phyloP scores from a whole-genome alignment of 1,284 basidiomycete species.

The Ustilago lituana region DNA sequence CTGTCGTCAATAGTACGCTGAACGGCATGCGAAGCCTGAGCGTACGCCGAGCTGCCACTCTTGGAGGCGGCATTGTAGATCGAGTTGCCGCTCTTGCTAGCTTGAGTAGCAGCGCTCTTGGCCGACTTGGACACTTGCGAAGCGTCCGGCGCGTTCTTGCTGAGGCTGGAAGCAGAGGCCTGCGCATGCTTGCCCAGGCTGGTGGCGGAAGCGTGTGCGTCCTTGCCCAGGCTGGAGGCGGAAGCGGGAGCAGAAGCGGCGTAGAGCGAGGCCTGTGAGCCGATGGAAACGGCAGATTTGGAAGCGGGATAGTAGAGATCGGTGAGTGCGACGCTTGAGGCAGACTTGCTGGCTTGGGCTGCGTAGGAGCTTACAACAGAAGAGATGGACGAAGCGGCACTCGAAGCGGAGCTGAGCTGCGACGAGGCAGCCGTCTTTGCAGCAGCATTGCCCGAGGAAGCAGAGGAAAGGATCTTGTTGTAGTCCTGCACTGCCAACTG shows the following conservation, averaged over 20 bases:
- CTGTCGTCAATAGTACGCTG: slow-evolving; percentile 49
- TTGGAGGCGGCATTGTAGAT: slow-evolving; percentile 47
- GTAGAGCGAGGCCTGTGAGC: slow-evolving; percentile 51
- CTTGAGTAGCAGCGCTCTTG: slow-evolving; percentile 46
- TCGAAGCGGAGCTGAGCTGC: slow-evolving; percentile 47
- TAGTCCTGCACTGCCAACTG: slow-evolving; percentile 63
- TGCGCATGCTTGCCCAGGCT: slow-evolving; percentile 16
- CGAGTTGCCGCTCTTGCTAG: slow-evolving; percentile 42
- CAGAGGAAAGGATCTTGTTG: slow-evolving; percentile 41
- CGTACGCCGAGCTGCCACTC: slow-evolving; percentile 45
- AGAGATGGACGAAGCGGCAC: slow-evolving; percentile 49
- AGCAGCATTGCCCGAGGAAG: slow-evolving; percentile 30
- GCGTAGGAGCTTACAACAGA: slow-evolving; percentile 55
- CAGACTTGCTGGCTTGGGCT: slow-evolving; percentile 33
- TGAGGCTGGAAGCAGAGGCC: slow-evolving; percentile 27
- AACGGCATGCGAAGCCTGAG: slow-evolving; percentile 50
- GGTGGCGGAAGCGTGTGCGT: slow-evolving; percentile 22
- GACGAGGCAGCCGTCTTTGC: slow-evolving; percentile 39
- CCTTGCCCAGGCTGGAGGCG: slow-evolving; percentile 24
- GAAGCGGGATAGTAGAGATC: slow-evolving; percentile 55
- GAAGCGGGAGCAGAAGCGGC: slow-evolving; percentile 28
- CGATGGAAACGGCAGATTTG: slow-evolving; percentile 45
- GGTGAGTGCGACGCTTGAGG: slow-evolving; percentile 47
- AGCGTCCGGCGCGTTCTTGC: slow-evolving; percentile 34
- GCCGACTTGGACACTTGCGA: slow-evolving; percentile 38